Base-by-base conservation (phyloP, 805 yeast species). In the Lipomyces kockii region DNA sequence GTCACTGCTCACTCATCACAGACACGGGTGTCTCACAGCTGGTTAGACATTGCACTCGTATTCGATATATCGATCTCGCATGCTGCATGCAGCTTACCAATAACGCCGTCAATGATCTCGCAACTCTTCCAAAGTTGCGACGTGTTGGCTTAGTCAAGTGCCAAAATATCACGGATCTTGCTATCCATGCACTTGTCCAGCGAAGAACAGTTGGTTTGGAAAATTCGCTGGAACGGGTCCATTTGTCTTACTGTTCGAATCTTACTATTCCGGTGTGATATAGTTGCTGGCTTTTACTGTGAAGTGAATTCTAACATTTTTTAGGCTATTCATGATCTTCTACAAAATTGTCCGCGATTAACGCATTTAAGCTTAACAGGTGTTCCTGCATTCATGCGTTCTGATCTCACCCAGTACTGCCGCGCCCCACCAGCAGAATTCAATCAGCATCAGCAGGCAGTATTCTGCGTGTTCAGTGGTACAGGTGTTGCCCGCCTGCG, bases 111-210 rank as follows among this genome's bases (percentile, higher is more conserved):
- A 83, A 85, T 54, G 96, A 89, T 74, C 81, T 94, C 70, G 86
- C 97, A 2, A 85, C 85, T 58, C 82, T 94, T 71, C 91, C 96
- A 7, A 87, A 89, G 74, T 82, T 94, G 73, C 86, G 95, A 74
- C 85, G 99, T 78, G 92, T 94, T 58, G 99, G 99, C 0, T 82
- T 94, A 60, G 99, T 95, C 29, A 94, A 93, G 77, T 94, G 99
- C 78, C 84, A 86, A 22, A 87, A 90, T 75, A 91, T 94, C 72
- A 89, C 96, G 3, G 98, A 94, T 77, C 86, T 85, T 59, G 98
- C 98, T 1, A 77, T 81, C 84, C 71, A 89, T 85, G 71, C 84
- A 86, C 79, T 94, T 86, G 52, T 86, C 85, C 72, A 77, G 76
- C 71, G 83, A 86, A 70, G 70, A 3, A n/a, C 63, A 11, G 83